Evolutionary conservation across 352 stramenopile species (phyloP).

Genomic region (Thraustochytrium sp.): DNA sequence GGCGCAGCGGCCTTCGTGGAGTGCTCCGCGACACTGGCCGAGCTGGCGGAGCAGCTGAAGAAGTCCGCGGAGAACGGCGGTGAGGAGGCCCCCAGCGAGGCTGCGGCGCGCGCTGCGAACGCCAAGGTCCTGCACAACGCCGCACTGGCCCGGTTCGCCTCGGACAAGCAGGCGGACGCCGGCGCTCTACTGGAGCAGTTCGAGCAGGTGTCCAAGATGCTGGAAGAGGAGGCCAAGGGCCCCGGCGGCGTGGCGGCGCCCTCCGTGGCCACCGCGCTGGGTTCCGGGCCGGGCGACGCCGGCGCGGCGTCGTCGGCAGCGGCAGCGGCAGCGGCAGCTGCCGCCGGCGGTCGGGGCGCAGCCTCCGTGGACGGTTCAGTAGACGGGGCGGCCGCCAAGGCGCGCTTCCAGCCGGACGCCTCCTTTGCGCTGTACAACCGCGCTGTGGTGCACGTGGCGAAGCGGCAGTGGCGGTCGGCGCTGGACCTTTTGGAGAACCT

Average conservation of each 20-base stretch:
- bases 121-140: slow-evolving; percentile 10
- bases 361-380: too few species aligned
- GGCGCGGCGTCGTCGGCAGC: not conserved
- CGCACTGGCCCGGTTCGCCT: not conserved
- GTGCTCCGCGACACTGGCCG: not conserved
- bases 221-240: not conserved
- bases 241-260: not conserved
- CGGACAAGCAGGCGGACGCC: not conserved
- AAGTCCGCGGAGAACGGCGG: not conserved
- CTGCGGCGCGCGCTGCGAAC: not conserved
- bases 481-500: slow-evolving; percentile 72
- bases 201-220: not conserved
- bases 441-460: slow-evolving; percentile 70
- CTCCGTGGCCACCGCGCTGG: not conserved
- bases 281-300: not conserved
- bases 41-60: not conserved
- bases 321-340: not conserved
- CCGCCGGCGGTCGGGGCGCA: not conserved
- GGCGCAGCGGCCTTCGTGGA: not conserved
- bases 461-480: slow-evolving; percentile 79
- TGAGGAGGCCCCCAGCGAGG: not conserved
- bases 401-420: slow-evolving; percentile 65
- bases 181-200: not conserved
- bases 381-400: not conserved
- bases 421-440: slow-evolving; percentile 83